Base-by-base conservation (phyloP, 2,329 filamentous ascomycete genomes). In the Colletotrichum aenigma region DNA sequence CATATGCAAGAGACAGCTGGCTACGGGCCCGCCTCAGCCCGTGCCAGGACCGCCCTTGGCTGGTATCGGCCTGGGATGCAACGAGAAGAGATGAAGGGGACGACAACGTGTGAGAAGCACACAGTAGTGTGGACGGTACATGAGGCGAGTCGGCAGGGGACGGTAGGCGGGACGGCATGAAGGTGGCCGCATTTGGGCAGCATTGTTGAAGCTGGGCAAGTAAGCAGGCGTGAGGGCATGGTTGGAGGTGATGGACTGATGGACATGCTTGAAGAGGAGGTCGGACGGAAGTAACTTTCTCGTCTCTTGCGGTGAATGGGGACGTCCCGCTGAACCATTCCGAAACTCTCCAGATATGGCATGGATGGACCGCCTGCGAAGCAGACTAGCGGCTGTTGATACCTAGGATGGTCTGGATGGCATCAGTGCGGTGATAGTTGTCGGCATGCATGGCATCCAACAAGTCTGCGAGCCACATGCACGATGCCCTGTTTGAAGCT, bases 1-100 rank as follows among this genome's bases (percentile, higher is more conserved):
- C 81, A 75, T 79, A 84, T 85, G 82, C 82, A 84, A 80, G 80
- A 75, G 65, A 66, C 58, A 60, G 21, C 77, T 81, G 81, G 81
- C 79, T 79, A 80, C 80, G 76, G 81, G 82, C 80, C 76, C 72
- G 82, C 66, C 81, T 77, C 78, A 76, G 15, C 32, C 77, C 77
- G 80, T 78, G 80, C 80, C 79, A 80, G 80, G 78, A 77, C 77
- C 75, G 80, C 76, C 81, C 80, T 55, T 69, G 70, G 18, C 64
- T 52, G 73, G 64, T 65, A 66, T 55, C 64, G 60, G 58, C 66
- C 32, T 32, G 70, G 58, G 32, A 64, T 48, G 28, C 58, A 56
- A 61, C 65, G 65, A 64, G 52, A 36, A 60, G 56, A 69, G 64
- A 65, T 65, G 74, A 32, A 62, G 52, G 28, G 64, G 69, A 75